Base-by-base conservation (phyloP, 352 stramenopile species). In the Thalassiosira gravida region DNA sequence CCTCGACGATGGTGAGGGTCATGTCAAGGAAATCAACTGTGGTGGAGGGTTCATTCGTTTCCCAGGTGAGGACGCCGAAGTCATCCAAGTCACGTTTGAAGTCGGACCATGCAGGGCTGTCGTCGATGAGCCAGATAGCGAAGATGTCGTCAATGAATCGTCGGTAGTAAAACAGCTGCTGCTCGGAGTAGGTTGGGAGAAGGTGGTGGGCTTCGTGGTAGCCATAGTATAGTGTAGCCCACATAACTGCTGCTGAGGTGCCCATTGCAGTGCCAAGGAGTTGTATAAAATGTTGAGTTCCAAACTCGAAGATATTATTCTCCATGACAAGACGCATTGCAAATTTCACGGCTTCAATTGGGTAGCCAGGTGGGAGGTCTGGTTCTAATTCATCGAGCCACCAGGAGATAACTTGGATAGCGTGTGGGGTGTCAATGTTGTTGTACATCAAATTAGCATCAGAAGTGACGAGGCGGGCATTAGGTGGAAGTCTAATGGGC, bases 281-380 rank as follows among this genome's bases (percentile, higher is more conserved):
- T 50, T 85, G 77, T 2, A 63, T 39, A 14, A 50, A 76, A 3
- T 49, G 47, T 0, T 58, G 22, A 67, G 74, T 37, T 24, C 69
- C 69, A 22, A 83, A 85, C 46, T 67, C 29, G 20, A 85, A 83
- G 30, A 83, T 61, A 25, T 85, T 83, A 13, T 67, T 73, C 42
- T 49, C 16, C 61, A 85, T 70, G 16, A 85, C 57, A 0, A 59
- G 6, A 0, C 13, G 3, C 22, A 84, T 49, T 47, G 32, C 59
- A 44, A 16, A 29, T 44, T 70, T 55, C 1, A 83, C 27, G 35
- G 73, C 52, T 29, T 76, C 67, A 0, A 68, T 7, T 22, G 61
- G 68, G 37, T 61, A 77, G 18, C 47, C 18, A 1, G n/a, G 14
- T 32, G 58, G 68, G 3, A 77, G 30, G 6, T 30, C 1, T 0